Percentiles rank a stretch among this genome's conserved stretches.
Evolutionary conservation across 116 monocot species (phyloP).

Genomic region (Zostera marina): DNA sequence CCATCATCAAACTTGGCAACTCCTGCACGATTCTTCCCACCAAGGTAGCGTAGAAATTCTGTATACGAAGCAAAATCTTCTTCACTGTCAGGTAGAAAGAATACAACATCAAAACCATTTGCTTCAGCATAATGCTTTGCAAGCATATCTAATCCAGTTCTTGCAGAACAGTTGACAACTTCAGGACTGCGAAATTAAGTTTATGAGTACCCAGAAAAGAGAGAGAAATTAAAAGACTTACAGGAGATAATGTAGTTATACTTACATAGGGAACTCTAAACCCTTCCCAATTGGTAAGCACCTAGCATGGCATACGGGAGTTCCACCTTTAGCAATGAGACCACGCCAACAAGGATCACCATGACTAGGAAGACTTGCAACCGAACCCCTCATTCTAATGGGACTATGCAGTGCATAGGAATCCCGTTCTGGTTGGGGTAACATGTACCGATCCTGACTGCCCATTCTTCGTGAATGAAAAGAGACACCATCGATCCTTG

Average conservation of each 20-base stretch:
- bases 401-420: slow-evolving; percentile 18
- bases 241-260: neutral
- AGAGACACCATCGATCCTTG: slow-evolving; percentile 25
- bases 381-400: slow-evolving; percentile 2
- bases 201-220: neutral
- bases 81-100: slow-evolving; percentile 91
- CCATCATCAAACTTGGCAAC: slow-evolving; percentile 92
- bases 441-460: slow-evolving; percentile 5
- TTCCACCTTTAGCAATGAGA: slow-evolving; percentile 63
- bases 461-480: slow-evolving; percentile 21
- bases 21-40: slow-evolving; percentile 75
- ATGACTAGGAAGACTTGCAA: slow-evolving; percentile 4
- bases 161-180: slow-evolving; percentile 74
- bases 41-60: slow-evolving; percentile 78
- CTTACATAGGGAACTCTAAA: slow-evolving; percentile 49
- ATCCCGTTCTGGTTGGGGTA: slow-evolving; percentile 14
- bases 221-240: neutral
- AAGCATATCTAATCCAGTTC: slow-evolving; percentile 89
- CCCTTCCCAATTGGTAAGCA: slow-evolving; percentile 59
- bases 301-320: slow-evolving; percentile 56
- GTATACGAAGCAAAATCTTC: slow-evolving; percentile 95
- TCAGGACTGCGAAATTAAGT: slow-evolving; percentile 44
- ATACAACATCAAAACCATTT: slow-evolving; percentile 76
- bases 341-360: slow-evolving; percentile 50
- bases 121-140: slow-evolving; percentile 74